phyloP scores from a whole-genome alignment of 257 asterid species.

The Nicotiana noctiflora region DNA sequence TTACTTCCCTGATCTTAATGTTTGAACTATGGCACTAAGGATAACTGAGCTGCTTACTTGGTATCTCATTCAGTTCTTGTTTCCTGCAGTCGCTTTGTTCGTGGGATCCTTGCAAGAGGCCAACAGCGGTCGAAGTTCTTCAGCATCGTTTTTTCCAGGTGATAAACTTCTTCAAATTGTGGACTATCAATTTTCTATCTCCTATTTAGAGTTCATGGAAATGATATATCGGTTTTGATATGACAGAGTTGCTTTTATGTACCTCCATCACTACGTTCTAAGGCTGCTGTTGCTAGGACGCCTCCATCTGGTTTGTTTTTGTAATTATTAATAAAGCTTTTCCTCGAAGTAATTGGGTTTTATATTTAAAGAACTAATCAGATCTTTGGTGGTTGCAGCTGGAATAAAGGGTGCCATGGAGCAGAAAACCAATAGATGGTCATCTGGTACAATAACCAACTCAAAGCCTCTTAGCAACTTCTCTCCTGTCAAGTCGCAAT shows the following conservation, averaged over 20 bases:
- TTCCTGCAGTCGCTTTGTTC: conserved; percentile 47
- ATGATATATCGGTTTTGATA: conserved; percentile 16
- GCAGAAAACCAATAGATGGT: conserved; percentile 40
- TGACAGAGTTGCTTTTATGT: conserved; percentile 52
- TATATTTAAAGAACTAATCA: neutral
- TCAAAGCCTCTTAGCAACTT: conserved; percentile 42
- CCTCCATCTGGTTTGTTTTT: conserved; percentile 66
- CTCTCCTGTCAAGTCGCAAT: conserved; percentile 39
- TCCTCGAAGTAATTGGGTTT: neutral
- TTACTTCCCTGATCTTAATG: neutral
- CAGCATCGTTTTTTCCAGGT: conserved; percentile 83
- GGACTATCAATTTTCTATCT: neutral
- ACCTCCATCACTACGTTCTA: conserved; percentile 56
- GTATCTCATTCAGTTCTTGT: neutral
- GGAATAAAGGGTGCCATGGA: conserved; percentile 32
- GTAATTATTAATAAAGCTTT: neutral
- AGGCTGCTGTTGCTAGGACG: conserved; percentile 46
- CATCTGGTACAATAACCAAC: conserved; percentile 34
- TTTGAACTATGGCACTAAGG: neutral
- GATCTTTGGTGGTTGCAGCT: conserved; percentile 32
- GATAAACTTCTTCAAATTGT: neutral
- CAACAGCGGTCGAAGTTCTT: conserved; percentile 57
- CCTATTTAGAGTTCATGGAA: neutral
- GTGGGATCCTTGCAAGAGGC: conserved; percentile 76
- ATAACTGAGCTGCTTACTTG: neutral